A percentile compares a stretch with the other conserved stretches of the same genome.
Conservation (phyloP, 2,329 filamentous ascomycete genomes). For the Cladosporium austrohemisphaericum region DNA sequence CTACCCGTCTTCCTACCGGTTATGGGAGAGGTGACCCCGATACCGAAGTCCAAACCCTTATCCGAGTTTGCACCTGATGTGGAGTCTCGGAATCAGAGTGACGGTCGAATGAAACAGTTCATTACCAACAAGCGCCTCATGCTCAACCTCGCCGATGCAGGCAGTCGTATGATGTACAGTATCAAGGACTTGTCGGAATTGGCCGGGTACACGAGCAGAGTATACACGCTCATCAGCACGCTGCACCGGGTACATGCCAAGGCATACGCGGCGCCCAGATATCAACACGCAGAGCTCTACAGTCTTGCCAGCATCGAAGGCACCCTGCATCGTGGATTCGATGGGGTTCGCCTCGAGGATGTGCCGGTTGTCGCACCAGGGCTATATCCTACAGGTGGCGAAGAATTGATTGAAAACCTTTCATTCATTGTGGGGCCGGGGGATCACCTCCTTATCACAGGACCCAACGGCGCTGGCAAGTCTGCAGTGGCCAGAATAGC, state of each 20-base stretch:
- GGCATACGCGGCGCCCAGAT: conserved; percentile 70
- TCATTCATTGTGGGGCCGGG: conserved; percentile 86
- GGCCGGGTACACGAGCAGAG: conserved; percentile 90
- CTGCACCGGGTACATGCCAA: conserved; percentile 89
- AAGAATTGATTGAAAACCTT: conserved; percentile 83
- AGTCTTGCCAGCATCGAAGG: conserved; percentile 89
- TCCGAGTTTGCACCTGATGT: conserved; percentile 21
- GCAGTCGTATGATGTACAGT: conserved; percentile 98
- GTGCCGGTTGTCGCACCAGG: conserved; percentile 88
- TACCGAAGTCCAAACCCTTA: conserved; percentile 12
- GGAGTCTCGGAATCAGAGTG: conserved; percentile 20
- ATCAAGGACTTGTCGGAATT: conserved; percentile 97
- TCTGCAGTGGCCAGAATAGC: conserved; percentile 81
- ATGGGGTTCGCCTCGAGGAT: conserved; percentile 87
- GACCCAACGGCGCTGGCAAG: conserved; percentile 92
- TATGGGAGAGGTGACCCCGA: conserved; percentile 74
- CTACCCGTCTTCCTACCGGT: conserved; percentile 90
- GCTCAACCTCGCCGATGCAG: conserved; percentile 93
- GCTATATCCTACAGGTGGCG: conserved; percentile 83
- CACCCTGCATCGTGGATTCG: conserved; percentile 90
- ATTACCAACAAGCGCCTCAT: conserved; percentile 99
- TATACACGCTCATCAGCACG: conserved; percentile 93
- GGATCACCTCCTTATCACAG: conserved; percentile 91
- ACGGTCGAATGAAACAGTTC: conserved; percentile 93
- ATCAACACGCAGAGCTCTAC: conserved; percentile 71